Evolutionary conservation across 352 stramenopile genomes (phyloP).

Genomic region (Pythium sukuiense): DNA sequence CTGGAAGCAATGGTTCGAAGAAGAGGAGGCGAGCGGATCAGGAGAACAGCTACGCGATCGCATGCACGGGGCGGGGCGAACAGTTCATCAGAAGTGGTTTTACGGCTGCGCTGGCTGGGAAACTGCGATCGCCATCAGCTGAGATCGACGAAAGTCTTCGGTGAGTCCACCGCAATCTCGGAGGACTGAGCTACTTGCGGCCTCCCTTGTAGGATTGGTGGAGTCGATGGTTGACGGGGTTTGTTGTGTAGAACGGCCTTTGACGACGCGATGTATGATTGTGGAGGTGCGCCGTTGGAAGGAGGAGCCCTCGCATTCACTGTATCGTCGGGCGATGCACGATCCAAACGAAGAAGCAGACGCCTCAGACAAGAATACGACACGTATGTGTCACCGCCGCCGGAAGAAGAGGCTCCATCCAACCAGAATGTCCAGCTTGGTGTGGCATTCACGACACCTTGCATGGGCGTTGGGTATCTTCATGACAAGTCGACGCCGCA

Average conservation of each 20-base stretch:
- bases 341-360: neutral
- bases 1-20: neutral
- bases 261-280: conserved; percentile 28
- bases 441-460: conserved; percentile 61
- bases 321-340: neutral
- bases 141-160: conserved; percentile 33
- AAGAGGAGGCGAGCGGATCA: neutral
- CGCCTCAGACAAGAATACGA: neutral
- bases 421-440: conserved; percentile 41
- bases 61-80: conserved; percentile 64
- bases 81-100: conserved; percentile 62
- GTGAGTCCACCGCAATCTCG: too few relatives aligned
- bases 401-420: neutral
- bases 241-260: conserved; percentile 26
- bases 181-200: too few relatives aligned
- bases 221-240: neutral
- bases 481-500: conserved; percentile 29
- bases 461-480: conserved; percentile 64
- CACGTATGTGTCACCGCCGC: neutral
- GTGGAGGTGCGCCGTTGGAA: conserved; percentile 45
- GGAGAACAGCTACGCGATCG: conserved; percentile 49
- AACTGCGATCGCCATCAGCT: conserved; percentile 27
- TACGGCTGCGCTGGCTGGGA: conserved; percentile 30
- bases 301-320: conserved; percentile 50
- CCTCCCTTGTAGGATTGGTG: conserved; percentile 8